Conservation (phyloP, 306 rosid genomes). For the Delonix regia region DNA sequence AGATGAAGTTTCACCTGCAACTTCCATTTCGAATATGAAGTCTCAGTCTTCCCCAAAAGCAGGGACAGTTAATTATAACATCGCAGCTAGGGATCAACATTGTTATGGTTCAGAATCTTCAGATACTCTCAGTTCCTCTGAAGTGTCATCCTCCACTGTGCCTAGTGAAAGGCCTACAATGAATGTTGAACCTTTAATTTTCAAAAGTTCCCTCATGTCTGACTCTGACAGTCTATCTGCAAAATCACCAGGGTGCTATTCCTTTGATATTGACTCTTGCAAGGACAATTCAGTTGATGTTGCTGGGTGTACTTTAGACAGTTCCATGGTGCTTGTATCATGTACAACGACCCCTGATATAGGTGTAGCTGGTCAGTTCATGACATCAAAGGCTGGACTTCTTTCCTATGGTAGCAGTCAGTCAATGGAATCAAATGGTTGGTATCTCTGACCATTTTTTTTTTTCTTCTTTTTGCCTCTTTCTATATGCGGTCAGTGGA, state of each 20-base stretch:
- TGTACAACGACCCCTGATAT: constrained; percentile 28
- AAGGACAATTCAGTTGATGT: constrained; percentile 34
- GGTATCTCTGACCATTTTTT: constrained; percentile 37
- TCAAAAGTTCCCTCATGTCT: constrained; percentile 36
- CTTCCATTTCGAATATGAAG: background rate
- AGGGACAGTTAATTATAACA: background rate
- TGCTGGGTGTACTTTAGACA: constrained; percentile 35
- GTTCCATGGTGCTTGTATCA: constrained; percentile 29
- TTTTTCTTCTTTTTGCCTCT: background rate
- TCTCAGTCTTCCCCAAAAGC: background rate
- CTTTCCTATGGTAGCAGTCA: constrained; percentile 41
- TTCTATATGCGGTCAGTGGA: constrained; percentile 33
- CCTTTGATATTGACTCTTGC: constrained; percentile 30
- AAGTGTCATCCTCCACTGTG: constrained; percentile 6
- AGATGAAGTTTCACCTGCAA: constrained; percentile 32
- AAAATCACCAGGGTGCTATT: constrained; percentile 38
- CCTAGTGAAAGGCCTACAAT: constrained; percentile 35
- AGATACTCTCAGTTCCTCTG: background rate
- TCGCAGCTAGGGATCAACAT: background rate
- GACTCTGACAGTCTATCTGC: constrained; percentile 38
- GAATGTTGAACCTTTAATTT: constrained; percentile 30
- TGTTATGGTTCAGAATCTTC: background rate
- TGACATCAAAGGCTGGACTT: constrained; percentile 32
- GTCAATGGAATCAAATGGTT: constrained; percentile 55
- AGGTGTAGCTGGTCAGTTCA: constrained; percentile 36